These are phyloP conservation scores for Lactuca saligna DNA, from an alignment of 129 eudicot genomes.

Conservation along the genomic window DNA sequence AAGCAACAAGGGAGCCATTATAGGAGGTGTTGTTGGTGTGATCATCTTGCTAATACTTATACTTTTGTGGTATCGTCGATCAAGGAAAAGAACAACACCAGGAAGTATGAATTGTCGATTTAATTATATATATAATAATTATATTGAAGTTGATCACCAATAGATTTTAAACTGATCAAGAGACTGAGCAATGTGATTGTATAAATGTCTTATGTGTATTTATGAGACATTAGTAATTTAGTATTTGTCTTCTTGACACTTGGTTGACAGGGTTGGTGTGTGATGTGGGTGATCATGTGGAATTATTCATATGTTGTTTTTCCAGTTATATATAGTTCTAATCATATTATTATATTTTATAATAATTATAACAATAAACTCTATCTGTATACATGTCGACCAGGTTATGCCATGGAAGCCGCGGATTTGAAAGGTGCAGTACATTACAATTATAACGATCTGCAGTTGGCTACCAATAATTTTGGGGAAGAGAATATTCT, in stretches of 20 bases:
- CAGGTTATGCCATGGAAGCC: neutral
- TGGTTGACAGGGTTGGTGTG: no score
- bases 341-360: neutral
- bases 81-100: conserved; percentile 9
- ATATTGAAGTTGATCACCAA: conserved; percentile 10
- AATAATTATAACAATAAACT: no score
- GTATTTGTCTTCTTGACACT: no score
- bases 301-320: neutral
- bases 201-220: neutral
- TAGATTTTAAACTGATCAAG: conserved; percentile 25
- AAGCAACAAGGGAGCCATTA: conserved; percentile 54
- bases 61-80: conserved; percentile 30
- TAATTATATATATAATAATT: conserved; percentile 8
- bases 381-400: neutral
- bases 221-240: no score
- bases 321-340: neutral
- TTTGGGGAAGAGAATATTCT: neutral
- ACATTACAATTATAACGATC: neutral
- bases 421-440: neutral
- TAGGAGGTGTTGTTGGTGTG: conserved; percentile 59
- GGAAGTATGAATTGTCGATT: conserved; percentile 42
- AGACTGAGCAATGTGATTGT: conserved; percentile 38
- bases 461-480: conserved; percentile 2
- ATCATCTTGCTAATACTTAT: conserved; percentile 11
- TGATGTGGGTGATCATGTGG: neutral